Base-by-base conservation (phyloP, 257 asterid genomes). In the Solanum chilense region DNA sequence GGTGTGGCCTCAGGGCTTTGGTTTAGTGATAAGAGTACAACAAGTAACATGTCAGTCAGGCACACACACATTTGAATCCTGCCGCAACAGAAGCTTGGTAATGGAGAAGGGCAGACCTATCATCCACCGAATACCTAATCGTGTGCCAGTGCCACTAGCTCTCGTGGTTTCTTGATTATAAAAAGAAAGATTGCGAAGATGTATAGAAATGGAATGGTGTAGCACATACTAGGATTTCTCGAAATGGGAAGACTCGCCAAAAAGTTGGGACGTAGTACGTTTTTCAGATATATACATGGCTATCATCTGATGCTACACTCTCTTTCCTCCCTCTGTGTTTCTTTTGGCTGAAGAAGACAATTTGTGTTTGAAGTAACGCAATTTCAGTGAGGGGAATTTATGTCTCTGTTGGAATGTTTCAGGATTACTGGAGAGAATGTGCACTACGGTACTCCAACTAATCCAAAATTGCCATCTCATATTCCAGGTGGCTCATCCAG, bases 401-500 rank as follows among this genome's bases (percentile, higher is more conserved):
- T 76, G 83, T 47, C 64, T 47, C 86, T 83, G 88, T 77, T 81
- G 47, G 18, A 75, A 89, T 68, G 77, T 92, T 86, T 87, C 98
- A 97, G 99, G 96, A 86, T 97, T 90, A 90, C 97, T 70, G 99
- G 99, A 88, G 94, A 90, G 89, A 96, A 96, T 91, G 92, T 86
- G 85, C 89, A 86, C 71, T 93, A 91, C 69, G 98, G 98, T 87
- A 94, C 98, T 82, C 99, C 99, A 33, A 93, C 90, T 76, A 97
- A 97, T 91, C 99, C 99, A 35, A 88, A 90, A 70, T 89, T 89
- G 87, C 97, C 96, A 76, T 90, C 98, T 86, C 93, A 90, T 92
- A 89, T 92, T 86, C 98, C 99, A 12, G 98, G 99, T 52, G 99
- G 99, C 77, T 94, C 99, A 21, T 92, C 95, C 86, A 94, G 99